Conservation (phyloP, 495 filamentous ascomycete genomes). For the Gamarada debralockiae region DNA sequence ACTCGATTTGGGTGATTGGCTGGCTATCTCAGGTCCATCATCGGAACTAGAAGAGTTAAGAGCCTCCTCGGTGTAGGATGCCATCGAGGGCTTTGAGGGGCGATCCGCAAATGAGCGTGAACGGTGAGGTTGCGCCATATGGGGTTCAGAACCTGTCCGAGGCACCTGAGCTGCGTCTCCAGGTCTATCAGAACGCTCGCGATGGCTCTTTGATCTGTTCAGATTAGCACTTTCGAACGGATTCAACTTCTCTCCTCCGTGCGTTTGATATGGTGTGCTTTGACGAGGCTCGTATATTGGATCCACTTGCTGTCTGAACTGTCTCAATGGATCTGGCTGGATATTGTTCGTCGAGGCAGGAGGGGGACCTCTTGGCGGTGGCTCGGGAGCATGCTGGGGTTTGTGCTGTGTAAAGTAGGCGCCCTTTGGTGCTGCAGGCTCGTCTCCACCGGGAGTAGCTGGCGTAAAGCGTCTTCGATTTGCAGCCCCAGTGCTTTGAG, state of each 20-base stretch:
- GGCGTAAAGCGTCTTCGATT: constrained; percentile 54
- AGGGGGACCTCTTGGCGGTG: constrained; percentile 13
- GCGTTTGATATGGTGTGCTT: constrained; percentile 65
- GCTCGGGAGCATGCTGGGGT: constrained; percentile 12
- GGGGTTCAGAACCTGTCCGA: constrained; percentile 18
- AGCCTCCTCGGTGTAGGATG: too few species aligned
- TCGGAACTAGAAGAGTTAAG: constrained; percentile 13
- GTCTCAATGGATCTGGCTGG: constrained; percentile 36
- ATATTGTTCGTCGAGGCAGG: neutral
- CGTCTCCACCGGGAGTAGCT: constrained; percentile 51
- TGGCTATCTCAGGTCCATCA: constrained; percentile 3
- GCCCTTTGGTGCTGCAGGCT: constrained; percentile 48
- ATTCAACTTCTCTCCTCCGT: constrained; percentile 67
- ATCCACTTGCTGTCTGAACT: constrained; percentile 34
- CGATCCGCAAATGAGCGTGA: constrained; percentile 5
- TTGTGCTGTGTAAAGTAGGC: constrained; percentile 39
- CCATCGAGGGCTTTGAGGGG: neutral
- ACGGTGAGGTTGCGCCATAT: constrained; percentile 12
- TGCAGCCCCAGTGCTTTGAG: constrained; percentile 29
- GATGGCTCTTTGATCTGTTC: constrained; percentile 36
- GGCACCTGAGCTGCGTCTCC: constrained; percentile 4
- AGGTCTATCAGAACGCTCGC: constrained; percentile 7
- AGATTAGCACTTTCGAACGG: constrained; percentile 39
- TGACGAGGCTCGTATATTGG: constrained; percentile 43
- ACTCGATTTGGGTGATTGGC: neutral